Evolutionary conservation across 2,329 filamentous ascomycete species (phyloP), one percentile per base, ranked within the genome.

Genomic region (Apiospora kogelbergensis): DNA sequence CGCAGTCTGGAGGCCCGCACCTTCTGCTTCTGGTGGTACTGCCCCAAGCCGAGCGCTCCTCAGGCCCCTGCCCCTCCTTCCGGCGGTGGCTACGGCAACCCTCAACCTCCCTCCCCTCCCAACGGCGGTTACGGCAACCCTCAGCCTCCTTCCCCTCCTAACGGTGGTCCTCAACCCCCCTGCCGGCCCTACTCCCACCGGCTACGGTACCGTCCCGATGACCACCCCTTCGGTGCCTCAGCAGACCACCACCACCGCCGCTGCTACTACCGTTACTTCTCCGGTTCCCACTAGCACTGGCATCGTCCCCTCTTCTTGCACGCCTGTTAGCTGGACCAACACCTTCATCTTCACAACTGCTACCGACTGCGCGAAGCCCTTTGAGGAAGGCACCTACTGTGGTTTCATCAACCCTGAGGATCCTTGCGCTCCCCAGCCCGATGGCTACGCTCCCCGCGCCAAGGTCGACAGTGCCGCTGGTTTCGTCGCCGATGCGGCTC

Each of bases 351-450:
- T 72, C 63, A 75, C 74, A 33, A 72, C 75, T 10, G 70, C 66
- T 37, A 68, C 73, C n/a, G 68, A 74, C 26, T 79, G 77, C 71
- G 71, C 75, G 9, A 78, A 74, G 7, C 70, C 71, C 6, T 75
- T 74, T 22, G 77, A 79, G 68, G 73, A 71, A 15, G 77, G 77
- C 30, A 79, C 77, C 9, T 79, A 74, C 73, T 79, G 78, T 64
- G 78, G 79, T 26, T 80, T 80, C 71, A 77, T 80, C 72, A 80
- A 80, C 70, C 79, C 79, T 9, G 72, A 78, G 30, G 79, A 80
- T 65, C 72, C 78, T 63, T 81, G 79, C 70, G 75, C 78, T 26
- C 74, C 78, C 68, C 79, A 81, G 70, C 78, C 79, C 17, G 76
- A 45, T 26, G 69, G 70, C 17, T 46, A 46, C 45, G 70, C 68